Base-by-base conservation (phyloP, 176 grass and related monocot species). In the Carex parvula region DNA sequence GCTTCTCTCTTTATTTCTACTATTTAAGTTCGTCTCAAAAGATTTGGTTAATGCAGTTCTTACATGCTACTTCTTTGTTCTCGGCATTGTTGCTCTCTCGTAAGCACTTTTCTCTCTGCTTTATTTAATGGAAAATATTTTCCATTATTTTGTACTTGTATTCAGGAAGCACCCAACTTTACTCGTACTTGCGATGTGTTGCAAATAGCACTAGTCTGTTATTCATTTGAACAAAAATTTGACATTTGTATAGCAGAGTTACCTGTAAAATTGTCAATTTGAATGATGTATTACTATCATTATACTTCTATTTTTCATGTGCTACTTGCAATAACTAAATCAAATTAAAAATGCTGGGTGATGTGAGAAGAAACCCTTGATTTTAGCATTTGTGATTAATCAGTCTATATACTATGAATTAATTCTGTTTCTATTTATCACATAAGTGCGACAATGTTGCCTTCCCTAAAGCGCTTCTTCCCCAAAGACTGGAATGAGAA, bases 61-160 rank as follows among this genome's bases (percentile, higher is more conserved):
- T 16, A 99, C 96, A 17, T 90, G 88, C 30, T 99, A 99, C 91
- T 99, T 99, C 60, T 99, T 99, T 81, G 70, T 99, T 88, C 93
- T 99, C 26, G 96, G 96, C 67, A 93, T 93, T 70, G 84, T 87
- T 17, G 96, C 91, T 62, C 88, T 95, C 33, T 92, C 88, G 96
- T 99, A 95, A 65, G 85, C 52, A 15, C 60, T 81, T 56, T 32
- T 7, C 7, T 30, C 26, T 57, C 0, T 57, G 15, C 13, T 57
- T 18, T 16, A 57, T 32, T 57, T 57, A 33, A 54, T 0, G 72
- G 32, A n/a, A 85, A 57, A 71, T 80, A 39, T 18, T 87, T 71
- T 71, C 21, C 48, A 76, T 15, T 9, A 4, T 55, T 76, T 54
- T 54, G 20, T 76, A 26, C 48, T 26, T 76, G 55, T 76, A 55